These are phyloP conservation scores for Naganishia antarctica DNA, from an alignment of 768 basidiomycete genomes.

Conservation along the genomic window DNA sequence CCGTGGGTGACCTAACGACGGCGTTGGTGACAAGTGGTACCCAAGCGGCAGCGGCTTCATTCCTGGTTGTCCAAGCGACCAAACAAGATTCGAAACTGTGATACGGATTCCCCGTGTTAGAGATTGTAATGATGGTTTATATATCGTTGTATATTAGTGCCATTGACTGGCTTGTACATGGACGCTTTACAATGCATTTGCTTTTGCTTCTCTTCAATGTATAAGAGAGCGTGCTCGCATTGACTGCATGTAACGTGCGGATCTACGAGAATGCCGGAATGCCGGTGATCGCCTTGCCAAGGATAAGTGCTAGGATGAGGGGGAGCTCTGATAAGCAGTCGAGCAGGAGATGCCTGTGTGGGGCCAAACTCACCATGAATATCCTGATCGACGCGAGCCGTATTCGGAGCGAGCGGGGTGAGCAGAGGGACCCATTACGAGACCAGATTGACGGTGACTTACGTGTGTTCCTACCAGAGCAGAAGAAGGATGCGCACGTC, in stretches of 20 bases:
- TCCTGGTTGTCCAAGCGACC: constrained; percentile 49
- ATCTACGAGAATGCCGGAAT: constrained; percentile 68
- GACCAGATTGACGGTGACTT: constrained; percentile 35
- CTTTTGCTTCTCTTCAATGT: too few species aligned
- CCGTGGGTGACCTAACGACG: constrained; percentile 77
- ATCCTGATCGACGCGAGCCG: constrained; percentile 30
- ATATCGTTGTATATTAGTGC: constrained; percentile 13
- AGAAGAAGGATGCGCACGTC: neutral
- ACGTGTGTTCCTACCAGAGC: constrained; percentile 69
- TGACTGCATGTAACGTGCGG: too few species aligned
- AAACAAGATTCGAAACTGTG: constrained; percentile 9
- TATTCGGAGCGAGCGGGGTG: neutral
- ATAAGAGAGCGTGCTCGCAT: too few species aligned
- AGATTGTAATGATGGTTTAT: neutral
- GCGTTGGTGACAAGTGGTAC: constrained; percentile 62
- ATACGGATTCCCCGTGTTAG: neutral
- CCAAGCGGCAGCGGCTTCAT: constrained; percentile 38
- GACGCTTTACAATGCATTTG: too few species aligned
- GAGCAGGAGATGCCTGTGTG: constrained; percentile 51
- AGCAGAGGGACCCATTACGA: neutral
- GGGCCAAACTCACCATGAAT: constrained; percentile 39
- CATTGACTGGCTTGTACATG: neutral
- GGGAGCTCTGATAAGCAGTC: neutral
- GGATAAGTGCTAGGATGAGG: constrained; percentile 59
- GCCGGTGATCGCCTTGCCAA: constrained; percentile 89